A percentile compares a stretch with the other conserved stretches of the same genome.
Evolutionary conservation across 495 filamentous ascomycete genomes (phyloP).

Genomic region (Talaromyces nanjingensis): DNA sequence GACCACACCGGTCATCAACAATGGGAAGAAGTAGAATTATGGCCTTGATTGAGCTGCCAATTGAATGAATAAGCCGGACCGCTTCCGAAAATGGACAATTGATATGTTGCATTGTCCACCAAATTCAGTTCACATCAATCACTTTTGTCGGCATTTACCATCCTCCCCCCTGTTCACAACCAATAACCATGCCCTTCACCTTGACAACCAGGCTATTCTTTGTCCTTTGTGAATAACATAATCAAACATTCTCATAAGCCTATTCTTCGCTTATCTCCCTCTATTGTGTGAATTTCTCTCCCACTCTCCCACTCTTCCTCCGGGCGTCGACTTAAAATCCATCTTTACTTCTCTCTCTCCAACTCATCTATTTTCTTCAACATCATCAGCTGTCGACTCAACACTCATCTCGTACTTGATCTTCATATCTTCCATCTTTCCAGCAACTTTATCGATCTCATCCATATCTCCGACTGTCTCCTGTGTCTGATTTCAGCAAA

Average conservation of each 20-base stretch:
- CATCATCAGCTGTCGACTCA: background rate
- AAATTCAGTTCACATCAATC: background rate
- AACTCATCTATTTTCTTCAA: background rate
- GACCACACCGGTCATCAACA: constrained; percentile 26
- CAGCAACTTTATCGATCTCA: no score
- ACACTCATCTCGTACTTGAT: background rate
- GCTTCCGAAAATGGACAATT: background rate
- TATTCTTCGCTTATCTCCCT: background rate
- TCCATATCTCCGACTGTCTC: background rate
- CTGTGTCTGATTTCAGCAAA: background rate
- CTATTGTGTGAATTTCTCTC: background rate
- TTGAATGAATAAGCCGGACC: background rate
- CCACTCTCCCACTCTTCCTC: background rate
- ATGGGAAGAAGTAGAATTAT: constrained; percentile 76
- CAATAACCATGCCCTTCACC: background rate
- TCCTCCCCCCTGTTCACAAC: background rate
- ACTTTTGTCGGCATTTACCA: background rate
- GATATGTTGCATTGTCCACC: background rate
- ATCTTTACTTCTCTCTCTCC: background rate
- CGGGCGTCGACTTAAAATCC: background rate
- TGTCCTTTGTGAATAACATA: constrained; percentile 3
- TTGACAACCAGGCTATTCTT: background rate
- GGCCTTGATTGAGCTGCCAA: constrained; percentile 51
- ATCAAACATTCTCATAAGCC: background rate
- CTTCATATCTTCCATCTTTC: background rate